phyloP scores from a whole-genome alignment of 2,329 filamentous ascomycete genomes.

The Zymoseptoria crescenta region DNA sequence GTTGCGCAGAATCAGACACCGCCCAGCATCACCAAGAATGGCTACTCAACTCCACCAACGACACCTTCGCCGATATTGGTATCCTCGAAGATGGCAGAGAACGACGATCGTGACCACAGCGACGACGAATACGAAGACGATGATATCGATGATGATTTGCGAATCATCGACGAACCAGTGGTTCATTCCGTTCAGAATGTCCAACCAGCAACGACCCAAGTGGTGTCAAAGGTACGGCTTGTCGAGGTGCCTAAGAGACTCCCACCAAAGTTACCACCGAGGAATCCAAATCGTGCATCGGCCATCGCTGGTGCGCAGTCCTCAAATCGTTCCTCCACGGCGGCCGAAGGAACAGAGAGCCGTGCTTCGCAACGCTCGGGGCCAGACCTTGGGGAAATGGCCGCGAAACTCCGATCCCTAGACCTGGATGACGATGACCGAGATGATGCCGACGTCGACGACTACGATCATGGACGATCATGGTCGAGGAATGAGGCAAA shows the following conservation, averaged over 20 bases:
- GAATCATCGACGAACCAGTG: conserved; percentile 39
- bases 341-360: background rate
- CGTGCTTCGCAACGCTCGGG: background rate
- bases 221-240: conserved; percentile 62
- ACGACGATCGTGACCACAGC: conserved; percentile 25
- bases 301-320: conserved; percentile 6
- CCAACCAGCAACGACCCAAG: conserved; percentile 37
- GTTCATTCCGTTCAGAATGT: conserved; percentile 61
- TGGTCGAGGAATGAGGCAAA: background rate
- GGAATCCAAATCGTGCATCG: conserved; percentile 50
- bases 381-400: background rate
- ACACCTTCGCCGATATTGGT: conserved; percentile 20
- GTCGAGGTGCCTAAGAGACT: conserved; percentile 78
- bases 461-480: conserved; percentile 10
- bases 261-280: conserved; percentile 67
- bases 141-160: conserved; percentile 44
- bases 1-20: background rate
- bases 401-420: conserved; percentile 10
- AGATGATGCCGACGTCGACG: conserved; percentile 3
- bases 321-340: conserved; percentile 1
- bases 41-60: conserved; percentile 26
- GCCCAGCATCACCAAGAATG: conserved; percentile 17
- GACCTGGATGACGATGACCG: conserved; percentile 11
- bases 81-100: background rate
- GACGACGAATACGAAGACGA: conserved; percentile 40